Evolutionary conservation across 495 filamentous ascomycete genomes (phyloP).

Genomic region (Annulohypoxylon bovei): DNA sequence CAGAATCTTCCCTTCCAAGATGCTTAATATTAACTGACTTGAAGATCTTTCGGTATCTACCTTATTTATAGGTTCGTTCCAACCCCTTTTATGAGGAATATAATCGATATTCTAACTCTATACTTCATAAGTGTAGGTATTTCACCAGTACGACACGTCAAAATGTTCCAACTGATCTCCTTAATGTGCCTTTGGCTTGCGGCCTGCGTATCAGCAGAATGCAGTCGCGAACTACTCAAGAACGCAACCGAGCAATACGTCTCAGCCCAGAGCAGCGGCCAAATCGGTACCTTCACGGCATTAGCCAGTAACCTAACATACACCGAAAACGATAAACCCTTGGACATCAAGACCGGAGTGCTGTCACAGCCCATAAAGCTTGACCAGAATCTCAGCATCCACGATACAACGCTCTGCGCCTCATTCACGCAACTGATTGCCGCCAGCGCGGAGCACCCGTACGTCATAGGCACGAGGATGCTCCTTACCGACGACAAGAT

Average conservation of each 20-base stretch:
- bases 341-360: background rate
- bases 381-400: background rate
- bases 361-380: constrained; percentile 3
- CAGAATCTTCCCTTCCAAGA: too few relatives aligned
- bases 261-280: background rate
- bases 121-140: too few relatives aligned
- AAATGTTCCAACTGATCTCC: background rate
- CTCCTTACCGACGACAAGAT: background rate
- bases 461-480: background rate
- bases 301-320: background rate
- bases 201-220: background rate
- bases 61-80: background rate
- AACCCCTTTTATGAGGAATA: background rate
- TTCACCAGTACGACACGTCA: background rate
- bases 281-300: background rate
- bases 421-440: background rate
- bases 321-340: background rate
- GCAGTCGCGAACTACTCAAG: background rate
- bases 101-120: too few relatives aligned
- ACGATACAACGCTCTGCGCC: background rate
- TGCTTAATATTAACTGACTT: too few relatives aligned
- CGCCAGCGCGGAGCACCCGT: background rate
- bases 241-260: background rate
- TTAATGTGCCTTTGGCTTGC: background rate
- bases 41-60: too few relatives aligned